Evolutionary conservation across 768 basidiomycete genomes (phyloP).

Genomic region (Suillus placidus): DNA sequence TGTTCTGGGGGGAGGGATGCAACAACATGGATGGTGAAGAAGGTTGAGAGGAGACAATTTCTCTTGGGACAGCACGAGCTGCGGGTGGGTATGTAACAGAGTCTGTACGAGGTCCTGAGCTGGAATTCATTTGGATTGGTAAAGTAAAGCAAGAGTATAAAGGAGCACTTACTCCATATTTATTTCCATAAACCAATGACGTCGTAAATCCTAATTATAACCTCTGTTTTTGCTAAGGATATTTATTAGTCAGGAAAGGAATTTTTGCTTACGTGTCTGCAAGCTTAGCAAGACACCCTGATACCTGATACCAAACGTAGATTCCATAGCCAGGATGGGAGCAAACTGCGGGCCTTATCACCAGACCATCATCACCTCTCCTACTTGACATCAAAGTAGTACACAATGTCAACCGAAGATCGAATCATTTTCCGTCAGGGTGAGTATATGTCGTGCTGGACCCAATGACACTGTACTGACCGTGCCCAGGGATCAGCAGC

Average conservation of each 20-base stretch:
- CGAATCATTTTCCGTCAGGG: slow-evolving; percentile 17
- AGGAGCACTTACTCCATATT: background rate
- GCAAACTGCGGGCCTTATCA: background rate
- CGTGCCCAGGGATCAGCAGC: background rate
- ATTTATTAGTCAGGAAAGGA: background rate
- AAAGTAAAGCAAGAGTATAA: background rate
- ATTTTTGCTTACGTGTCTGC: background rate
- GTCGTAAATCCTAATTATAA: background rate
- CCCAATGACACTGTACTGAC: background rate
- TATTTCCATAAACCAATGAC: background rate
- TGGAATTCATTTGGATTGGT: background rate
- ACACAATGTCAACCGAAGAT: slow-evolving; percentile 22
- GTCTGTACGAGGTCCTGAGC: background rate
- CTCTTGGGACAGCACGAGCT: slow-evolving; percentile 6
- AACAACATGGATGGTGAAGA: slow-evolving; percentile 18
- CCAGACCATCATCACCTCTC: background rate
- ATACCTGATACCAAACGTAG: slow-evolving; percentile 1
- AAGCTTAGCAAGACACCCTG: background rate
- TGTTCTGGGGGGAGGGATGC: slow-evolving; percentile 1
- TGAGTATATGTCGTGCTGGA: background rate
- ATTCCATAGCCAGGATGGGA: background rate
- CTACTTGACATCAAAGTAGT: slow-evolving; percentile 1
- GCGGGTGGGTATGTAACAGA: slow-evolving; percentile 14
- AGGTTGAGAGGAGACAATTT: slow-evolving; percentile 23
- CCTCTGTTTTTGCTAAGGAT: background rate